These are phyloP conservation scores for Aspergillus fijiensis DNA, from an alignment of 2,329 filamentous ascomycete species.

Conservation along the genomic window DNA sequence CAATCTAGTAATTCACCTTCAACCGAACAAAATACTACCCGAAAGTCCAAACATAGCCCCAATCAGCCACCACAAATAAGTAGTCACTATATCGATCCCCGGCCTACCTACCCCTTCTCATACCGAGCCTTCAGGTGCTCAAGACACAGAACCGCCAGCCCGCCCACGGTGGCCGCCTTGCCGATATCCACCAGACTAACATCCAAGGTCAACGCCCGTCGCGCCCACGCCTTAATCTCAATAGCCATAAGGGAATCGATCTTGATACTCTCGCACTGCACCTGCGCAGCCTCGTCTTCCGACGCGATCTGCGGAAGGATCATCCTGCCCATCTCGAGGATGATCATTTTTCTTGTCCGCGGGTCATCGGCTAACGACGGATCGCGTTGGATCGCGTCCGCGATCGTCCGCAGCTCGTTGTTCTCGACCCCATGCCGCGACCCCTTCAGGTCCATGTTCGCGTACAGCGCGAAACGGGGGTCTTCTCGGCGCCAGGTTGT, in stretches of 20 bases:
- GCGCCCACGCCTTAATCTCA: conserved; percentile 15
- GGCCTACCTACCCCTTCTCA: neutral
- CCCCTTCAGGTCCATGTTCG: conserved; percentile 6
- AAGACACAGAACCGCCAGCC: neutral
- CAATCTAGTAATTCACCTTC: too few relatives aligned
- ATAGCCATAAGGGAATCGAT: conserved; percentile 19
- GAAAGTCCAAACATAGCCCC: too few relatives aligned
- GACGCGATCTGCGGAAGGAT: conserved; percentile 8
- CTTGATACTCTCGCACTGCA: conserved; percentile 6
- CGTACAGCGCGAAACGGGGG: conserved; percentile 9
- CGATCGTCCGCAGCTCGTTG: conserved; percentile 1
- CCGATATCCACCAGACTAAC: conserved; percentile 13
- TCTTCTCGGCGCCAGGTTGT: conserved; percentile 10
- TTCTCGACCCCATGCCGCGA: neutral
- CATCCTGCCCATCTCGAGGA: conserved; percentile 5
- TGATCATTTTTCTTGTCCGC: conserved; percentile 1
- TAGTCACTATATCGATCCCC: too few relatives aligned
- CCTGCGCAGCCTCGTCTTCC: conserved; percentile 6
- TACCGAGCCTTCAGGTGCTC: neutral
- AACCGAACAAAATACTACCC: too few relatives aligned
- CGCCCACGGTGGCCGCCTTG: conserved; percentile 14
- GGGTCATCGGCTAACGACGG: conserved; percentile 9
- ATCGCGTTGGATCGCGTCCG: neutral
- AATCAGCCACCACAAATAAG: too few relatives aligned
- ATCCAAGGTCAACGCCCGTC: conserved; percentile 13